These are phyloP conservation scores for Halenospora varia DNA, from an alignment of 495 filamentous ascomycete species.

Conservation along the genomic window DNA sequence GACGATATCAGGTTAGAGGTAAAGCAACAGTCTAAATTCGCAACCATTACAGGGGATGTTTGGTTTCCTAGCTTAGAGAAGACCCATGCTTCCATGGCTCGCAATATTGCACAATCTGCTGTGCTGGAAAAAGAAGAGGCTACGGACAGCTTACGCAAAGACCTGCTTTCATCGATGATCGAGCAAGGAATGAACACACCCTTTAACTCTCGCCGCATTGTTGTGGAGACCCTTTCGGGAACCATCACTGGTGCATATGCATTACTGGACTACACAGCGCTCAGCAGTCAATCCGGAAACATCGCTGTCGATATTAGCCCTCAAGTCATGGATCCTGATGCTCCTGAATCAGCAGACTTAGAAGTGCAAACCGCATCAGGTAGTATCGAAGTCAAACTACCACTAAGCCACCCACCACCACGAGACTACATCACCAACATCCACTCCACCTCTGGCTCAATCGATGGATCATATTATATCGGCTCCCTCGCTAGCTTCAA, in stretches of 20 bases:
- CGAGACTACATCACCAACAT: conserved; percentile 23
- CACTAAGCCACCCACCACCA: conserved; percentile 14
- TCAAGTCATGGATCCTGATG: conserved; percentile 1
- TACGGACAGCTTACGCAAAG: neutral
- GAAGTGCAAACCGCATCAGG: conserved; percentile 18
- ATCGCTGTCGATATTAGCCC: conserved; percentile 9
- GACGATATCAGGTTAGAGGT: conserved; percentile 21
- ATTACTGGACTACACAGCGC: conserved; percentile 7
- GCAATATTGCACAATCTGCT: neutral
- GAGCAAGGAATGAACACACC: too few species aligned
- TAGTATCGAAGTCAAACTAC: conserved; percentile 13
- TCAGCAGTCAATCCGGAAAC: conserved; percentile 7
- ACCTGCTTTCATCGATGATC: too few species aligned
- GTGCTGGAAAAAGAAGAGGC: neutral
- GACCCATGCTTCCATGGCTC: neutral
- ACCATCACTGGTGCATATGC: conserved; percentile 9
- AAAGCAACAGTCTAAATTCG: conserved; percentile 6
- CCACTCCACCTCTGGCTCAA: conserved; percentile 15
- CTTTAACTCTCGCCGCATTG: conserved; percentile 18
- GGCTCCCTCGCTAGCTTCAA: conserved; percentile 16
- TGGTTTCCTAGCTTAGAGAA: conserved; percentile 7
- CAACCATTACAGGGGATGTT: conserved; percentile 14
- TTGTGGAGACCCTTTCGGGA: conserved; percentile 15
- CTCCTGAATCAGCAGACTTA: conserved; percentile 11
- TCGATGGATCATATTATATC: conserved; percentile 19